A percentile compares a stretch with the other conserved stretches of the same genome.
Evolutionary conservation across 2,329 filamentous ascomycete species (phyloP).

Genomic region (Fusarium nurragi): DNA sequence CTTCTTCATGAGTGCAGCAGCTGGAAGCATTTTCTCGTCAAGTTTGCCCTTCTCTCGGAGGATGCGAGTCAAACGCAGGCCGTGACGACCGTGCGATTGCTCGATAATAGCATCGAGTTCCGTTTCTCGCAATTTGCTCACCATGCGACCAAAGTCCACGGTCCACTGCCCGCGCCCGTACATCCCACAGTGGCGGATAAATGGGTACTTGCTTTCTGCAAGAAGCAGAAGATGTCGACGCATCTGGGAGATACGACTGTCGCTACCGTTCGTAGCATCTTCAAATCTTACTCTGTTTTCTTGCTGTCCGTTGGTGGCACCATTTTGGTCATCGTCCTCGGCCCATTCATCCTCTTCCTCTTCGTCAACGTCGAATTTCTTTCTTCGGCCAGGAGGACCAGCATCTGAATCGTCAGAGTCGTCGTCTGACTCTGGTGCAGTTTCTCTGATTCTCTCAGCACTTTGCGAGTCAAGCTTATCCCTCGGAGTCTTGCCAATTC

Average conservation of each 20-base stretch:
- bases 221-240: constrained; percentile 79
- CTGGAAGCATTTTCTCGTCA: constrained; percentile 90
- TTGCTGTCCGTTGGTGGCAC: constrained; percentile 48
- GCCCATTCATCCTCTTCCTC: constrained; percentile 51
- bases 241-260: constrained; percentile 66
- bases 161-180: constrained; percentile 78
- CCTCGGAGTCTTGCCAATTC: constrained; percentile 65
- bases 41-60: constrained; percentile 88
- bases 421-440: constrained; percentile 48
- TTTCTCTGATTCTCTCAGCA: constrained; percentile 60
- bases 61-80: constrained; percentile 85
- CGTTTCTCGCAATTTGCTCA: constrained; percentile 74
- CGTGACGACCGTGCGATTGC: constrained; percentile 77
- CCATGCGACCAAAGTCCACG: constrained; percentile 80
- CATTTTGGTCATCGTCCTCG: constrained; percentile 47
- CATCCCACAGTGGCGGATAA: constrained; percentile 73
- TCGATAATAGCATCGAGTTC: constrained; percentile 86
- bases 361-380: constrained; percentile 39
- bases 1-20: constrained; percentile 83
- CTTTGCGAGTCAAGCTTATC: constrained; percentile 58
- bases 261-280: constrained; percentile 53
- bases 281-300: constrained; percentile 62
- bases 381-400: constrained; percentile 35
- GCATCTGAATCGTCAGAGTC: constrained; percentile 51
- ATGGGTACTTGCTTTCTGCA: constrained; percentile 72